Percentiles rank a stretch among this genome's conserved stretches.
Conservation (phyloP, 2,329 filamentous ascomycete species). For the Neofusicoccum parvum region DNA sequence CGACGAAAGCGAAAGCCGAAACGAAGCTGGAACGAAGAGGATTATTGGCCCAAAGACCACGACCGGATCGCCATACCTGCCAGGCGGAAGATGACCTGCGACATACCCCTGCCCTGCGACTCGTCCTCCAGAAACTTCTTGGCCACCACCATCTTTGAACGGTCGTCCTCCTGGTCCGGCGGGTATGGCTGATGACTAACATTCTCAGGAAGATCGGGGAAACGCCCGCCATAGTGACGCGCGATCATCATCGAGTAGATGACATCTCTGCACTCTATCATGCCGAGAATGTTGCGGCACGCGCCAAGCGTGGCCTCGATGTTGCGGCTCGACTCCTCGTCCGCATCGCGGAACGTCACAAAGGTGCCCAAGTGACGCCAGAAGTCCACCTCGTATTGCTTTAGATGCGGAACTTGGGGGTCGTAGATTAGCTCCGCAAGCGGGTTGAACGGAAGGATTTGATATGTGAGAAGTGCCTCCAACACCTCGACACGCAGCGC, state of each 20-base stretch:
- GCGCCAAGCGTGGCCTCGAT: conserved; percentile 67
- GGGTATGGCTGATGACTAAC: conserved; percentile 30
- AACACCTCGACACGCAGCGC: conserved; percentile 71
- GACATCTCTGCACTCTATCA: conserved; percentile 84
- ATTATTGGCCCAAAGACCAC: conserved; percentile 34
- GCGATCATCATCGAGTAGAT: conserved; percentile 86
- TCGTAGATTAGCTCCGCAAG: conserved; percentile 54
- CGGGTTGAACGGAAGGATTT: conserved; percentile 62
- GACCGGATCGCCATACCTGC: conserved; percentile 52
- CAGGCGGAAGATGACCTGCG: conserved; percentile 51
- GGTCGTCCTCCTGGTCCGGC: conserved; percentile 37
- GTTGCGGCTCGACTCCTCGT: conserved; percentile 56
- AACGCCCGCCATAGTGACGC: conserved; percentile 69
- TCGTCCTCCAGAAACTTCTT: conserved; percentile 52
- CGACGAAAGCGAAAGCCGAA: neutral
- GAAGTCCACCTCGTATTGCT: conserved; percentile 67
- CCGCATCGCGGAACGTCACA: conserved; percentile 65
- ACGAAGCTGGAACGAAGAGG: neutral
- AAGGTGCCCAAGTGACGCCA: conserved; percentile 80
- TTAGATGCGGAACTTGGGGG: conserved; percentile 42
- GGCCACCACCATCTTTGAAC: conserved; percentile 51
- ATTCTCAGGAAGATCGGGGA: conserved; percentile 48
- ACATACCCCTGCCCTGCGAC: conserved; percentile 44
- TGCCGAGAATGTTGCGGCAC: conserved; percentile 72
- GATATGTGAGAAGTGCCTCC: conserved; percentile 74